Percentiles rank a stretch among this genome's conserved stretches.
Conservation (phyloP, 1,284 basidiomycete genomes). For the Malassezia pachydermatis region DNA sequence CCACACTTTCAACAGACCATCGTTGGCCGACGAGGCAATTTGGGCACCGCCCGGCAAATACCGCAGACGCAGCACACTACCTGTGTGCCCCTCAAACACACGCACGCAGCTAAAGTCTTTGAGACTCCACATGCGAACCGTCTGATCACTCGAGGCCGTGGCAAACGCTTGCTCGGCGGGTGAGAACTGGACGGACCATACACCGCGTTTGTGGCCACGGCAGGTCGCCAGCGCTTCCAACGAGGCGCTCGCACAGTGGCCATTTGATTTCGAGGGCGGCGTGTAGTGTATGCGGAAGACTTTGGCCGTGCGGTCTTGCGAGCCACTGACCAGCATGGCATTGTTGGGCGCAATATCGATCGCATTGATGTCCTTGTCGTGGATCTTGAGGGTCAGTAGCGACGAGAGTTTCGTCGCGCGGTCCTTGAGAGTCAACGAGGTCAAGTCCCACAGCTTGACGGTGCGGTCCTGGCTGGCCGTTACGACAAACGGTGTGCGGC, state of each 20-base stretch:
- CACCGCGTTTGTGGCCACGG: conserved; percentile 89
- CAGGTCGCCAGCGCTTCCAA: conserved; percentile 64
- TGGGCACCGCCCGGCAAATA: conserved; percentile 77
- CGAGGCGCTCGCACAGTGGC: conserved; percentile 23
- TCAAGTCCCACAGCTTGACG: conserved; percentile 89
- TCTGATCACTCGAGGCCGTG: conserved; percentile 88
- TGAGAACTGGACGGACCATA: conserved; percentile 87
- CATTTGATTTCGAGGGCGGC: conserved; percentile 41
- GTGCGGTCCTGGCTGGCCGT: conserved; percentile 94
- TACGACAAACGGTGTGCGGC: conserved; percentile 52
- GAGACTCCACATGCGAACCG: conserved; percentile 82
- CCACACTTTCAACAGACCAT: conserved; percentile 94
- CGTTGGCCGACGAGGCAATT: conserved; percentile 75
- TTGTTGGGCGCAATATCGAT: conserved; percentile 88
- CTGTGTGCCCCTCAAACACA: conserved; percentile 64
- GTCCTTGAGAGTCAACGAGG: conserved; percentile 19
- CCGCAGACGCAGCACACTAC: conserved; percentile 84
- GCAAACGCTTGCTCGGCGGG: conserved; percentile 72
- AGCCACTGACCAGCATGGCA: conserved; percentile 76
- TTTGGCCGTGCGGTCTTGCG: conserved; percentile 90
- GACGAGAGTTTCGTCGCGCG: conserved; percentile 56
- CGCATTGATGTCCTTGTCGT: conserved; percentile 98
- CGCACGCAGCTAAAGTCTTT: conserved; percentile 52
- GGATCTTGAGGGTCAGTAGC: conserved; percentile 78
- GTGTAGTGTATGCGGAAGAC: conserved; percentile 67